Conservation (phyloP, 371 early-diverging fungal genomes). For the Syncephalastrum contaminatum region DNA sequence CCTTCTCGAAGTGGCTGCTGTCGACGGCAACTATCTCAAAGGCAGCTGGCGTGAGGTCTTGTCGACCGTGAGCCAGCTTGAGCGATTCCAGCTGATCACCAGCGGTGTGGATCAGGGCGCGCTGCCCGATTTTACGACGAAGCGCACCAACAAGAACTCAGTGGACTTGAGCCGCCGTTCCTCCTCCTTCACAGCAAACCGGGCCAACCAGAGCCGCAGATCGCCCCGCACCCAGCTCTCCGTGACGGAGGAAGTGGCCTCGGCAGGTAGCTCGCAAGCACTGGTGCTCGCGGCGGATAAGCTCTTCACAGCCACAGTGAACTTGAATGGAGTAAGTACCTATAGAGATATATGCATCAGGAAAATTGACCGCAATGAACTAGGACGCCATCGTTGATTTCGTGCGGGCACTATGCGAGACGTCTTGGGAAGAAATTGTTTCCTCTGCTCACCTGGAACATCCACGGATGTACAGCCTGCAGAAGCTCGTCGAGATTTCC, state of each 20-base stretch:
- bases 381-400: slow-evolving; percentile 84
- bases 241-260: slow-evolving; percentile 51
- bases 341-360: neutral
- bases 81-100: slow-evolving; percentile 69
- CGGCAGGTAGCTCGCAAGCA: slow-evolving; percentile 60
- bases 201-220: slow-evolving; percentile 10
- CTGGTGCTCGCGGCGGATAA: slow-evolving; percentile 81
- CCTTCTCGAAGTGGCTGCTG: slow-evolving; percentile 80
- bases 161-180: slow-evolving; percentile 38
- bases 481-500: slow-evolving; percentile 90
- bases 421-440: slow-evolving; percentile 89
- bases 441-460: slow-evolving; percentile 59
- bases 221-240: slow-evolving; percentile 32
- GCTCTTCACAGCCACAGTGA: slow-evolving; percentile 69
- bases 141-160: slow-evolving; percentile 24
- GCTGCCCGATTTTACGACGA: slow-evolving; percentile 23
- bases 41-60: slow-evolving; percentile 90
- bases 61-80: slow-evolving; percentile 85
- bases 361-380: neutral
- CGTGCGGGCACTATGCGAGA: slow-evolving; percentile 81
- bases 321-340: slow-evolving; percentile 44
- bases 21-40: slow-evolving; percentile 80
- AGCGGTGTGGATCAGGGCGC: slow-evolving; percentile 47
- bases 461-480: slow-evolving; percentile 87
- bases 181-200: slow-evolving; percentile 19